Percentiles rank a stretch among this genome's conserved stretches.
Evolutionary conservation across 2,329 filamentous ascomycete species (phyloP).

Genomic region (Calonectria naviculata): DNA sequence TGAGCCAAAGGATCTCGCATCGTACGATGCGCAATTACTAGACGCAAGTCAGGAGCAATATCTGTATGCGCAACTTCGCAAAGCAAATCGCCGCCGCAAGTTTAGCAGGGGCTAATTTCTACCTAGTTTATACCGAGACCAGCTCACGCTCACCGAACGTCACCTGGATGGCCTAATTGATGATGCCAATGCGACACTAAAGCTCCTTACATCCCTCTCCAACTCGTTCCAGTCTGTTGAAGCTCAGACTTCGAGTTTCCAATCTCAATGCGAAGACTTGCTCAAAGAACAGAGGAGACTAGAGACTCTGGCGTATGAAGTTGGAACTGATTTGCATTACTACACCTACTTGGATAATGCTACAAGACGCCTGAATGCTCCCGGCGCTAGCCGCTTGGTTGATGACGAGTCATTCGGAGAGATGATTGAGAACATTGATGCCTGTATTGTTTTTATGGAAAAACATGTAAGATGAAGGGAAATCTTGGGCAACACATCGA

Average conservation of each 20-base stretch:
- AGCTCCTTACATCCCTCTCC: constrained; percentile 81
- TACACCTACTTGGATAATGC: constrained; percentile 94
- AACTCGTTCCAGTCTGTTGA: constrained; percentile 90
- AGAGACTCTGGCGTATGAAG: constrained; percentile 81
- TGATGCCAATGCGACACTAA: constrained; percentile 81
- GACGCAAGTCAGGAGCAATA: constrained; percentile 89
- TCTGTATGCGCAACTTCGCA: constrained; percentile 63
- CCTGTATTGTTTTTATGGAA: constrained; percentile 93
- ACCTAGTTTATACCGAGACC: constrained; percentile 79
- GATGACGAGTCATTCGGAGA: constrained; percentile 87
- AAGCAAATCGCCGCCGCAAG: neutral
- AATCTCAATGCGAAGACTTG: constrained; percentile 90
- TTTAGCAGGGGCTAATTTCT: constrained; percentile 40
- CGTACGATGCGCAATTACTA: constrained; percentile 74
- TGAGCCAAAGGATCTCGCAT: constrained; percentile 33
- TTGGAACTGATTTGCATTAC: constrained; percentile 91
- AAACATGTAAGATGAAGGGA: constrained; percentile 70
- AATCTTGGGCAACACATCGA: too few relatives aligned
- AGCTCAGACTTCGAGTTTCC: constrained; percentile 91
- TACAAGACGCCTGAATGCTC: constrained; percentile 89
- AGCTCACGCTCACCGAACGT: constrained; percentile 81
- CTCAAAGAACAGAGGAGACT: constrained; percentile 84
- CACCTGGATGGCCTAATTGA: constrained; percentile 84
- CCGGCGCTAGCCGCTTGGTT: constrained; percentile 87
- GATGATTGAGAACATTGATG: constrained; percentile 87